Evolutionary conservation across 768 basidiomycete genomes (phyloP), one percentile per base, ranked within the genome.

Genomic region (Butyriboletus loyo): DNA sequence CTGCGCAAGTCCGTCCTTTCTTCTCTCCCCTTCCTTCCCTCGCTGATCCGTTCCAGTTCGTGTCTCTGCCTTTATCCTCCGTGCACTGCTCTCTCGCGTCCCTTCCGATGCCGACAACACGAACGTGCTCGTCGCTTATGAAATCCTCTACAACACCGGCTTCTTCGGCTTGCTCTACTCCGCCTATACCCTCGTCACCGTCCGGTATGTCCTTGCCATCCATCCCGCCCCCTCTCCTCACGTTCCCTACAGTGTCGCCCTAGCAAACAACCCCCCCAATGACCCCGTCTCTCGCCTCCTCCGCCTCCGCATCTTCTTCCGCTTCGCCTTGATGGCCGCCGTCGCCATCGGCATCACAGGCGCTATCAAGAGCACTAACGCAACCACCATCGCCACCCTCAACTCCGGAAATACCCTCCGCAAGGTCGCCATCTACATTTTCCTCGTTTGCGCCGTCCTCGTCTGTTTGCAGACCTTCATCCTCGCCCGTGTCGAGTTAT

Each of bases 101-200:
- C 13, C 53, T 1, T 30, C 63, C 22, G 67, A 65, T 7, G 64
- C 56, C 1, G 13, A 67, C 22, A 61, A 66, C 21, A 0, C 61
- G 30, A 28, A 61, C 42, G 10, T 66, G 10, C 25, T 69, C 22
- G 46, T 72, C 27, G 64, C 72, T 15, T 65, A 66, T 19, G 51
- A 61, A 49, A 61, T 72, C 50, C 36, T 73, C 17, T 72, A 72
- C 59, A 70, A 66, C 55, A 60, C 58, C 1, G 70, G 70, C 27
- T 71, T 73, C 65, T 73, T 70, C 30, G 57, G 64, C 42, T 11
- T 66, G 1, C 48, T 65, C 40, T 65, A 63, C 56, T 72, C 67
- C 0, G 62, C 64, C 3, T 70, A 68, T 24, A 59, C 54, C 40
- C 66, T 73, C 32, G 58, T 66, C 49, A 45, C 58, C 2, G 63